Conservation (phyloP, 2,329 filamentous ascomycete genomes). For the Graphilbum fragrans region DNA sequence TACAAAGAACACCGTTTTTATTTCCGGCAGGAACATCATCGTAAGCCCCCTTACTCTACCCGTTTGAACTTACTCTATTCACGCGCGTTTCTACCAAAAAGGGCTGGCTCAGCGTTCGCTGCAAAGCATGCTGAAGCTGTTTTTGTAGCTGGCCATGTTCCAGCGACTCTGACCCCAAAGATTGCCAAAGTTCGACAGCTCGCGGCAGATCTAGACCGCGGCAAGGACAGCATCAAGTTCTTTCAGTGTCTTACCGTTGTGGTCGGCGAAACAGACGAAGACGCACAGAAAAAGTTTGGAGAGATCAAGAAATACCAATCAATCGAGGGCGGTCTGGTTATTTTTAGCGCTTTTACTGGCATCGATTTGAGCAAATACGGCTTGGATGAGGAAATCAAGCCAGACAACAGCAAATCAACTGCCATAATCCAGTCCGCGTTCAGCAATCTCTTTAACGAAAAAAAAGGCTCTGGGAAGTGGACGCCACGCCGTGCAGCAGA, state of each 20-base stretch:
- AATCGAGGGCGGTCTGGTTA: slow-evolving; percentile 10
- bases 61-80: background rate
- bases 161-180: background rate
- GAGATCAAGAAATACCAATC: slow-evolving; percentile 8
- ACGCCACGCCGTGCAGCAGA: slow-evolving; percentile 8
- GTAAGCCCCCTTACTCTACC: background rate
- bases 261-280: slow-evolving; percentile 10
- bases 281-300: slow-evolving; percentile 12
- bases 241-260: slow-evolving; percentile 10
- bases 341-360: slow-evolving; percentile 11
- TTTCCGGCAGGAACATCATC: slow-evolving; percentile 11
- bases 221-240: slow-evolving; percentile 10
- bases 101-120: slow-evolving; percentile 10
- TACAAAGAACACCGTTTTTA: slow-evolving; percentile 9
- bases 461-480: slow-evolving; percentile 4
- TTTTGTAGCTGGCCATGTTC: slow-evolving; percentile 1
- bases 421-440: slow-evolving; percentile 5
- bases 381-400: slow-evolving; percentile 12
- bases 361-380: slow-evolving; percentile 13
- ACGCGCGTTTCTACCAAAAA: background rate
- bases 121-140: slow-evolving; percentile 10
- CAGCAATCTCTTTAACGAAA: slow-evolving; percentile 2
- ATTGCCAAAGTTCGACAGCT: slow-evolving; percentile 7
- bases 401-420: background rate
- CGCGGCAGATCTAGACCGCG: slow-evolving; percentile 7